These are phyloP conservation scores for Eremothecium gossypii DNA, from an alignment of 1,139 yeast genomes.

Conservation along the genomic window DNA sequence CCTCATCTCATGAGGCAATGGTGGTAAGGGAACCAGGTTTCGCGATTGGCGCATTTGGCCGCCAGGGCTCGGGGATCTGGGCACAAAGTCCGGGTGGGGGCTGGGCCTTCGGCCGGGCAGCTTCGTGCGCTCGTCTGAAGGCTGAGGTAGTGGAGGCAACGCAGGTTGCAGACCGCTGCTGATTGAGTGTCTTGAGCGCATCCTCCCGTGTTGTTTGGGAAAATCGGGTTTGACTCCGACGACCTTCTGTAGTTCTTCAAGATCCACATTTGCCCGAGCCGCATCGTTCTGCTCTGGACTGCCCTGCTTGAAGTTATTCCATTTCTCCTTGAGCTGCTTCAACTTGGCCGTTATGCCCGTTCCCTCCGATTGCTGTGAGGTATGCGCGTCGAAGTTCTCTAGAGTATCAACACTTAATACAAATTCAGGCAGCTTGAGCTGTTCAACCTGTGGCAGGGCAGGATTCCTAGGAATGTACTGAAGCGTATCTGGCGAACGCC, in stretches of 20 bases:
- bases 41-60: background rate
- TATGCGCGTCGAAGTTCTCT: conserved; percentile 16
- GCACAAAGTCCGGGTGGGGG: no score
- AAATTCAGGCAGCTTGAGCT: conserved; percentile 15
- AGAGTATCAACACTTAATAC: conserved; percentile 21
- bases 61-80: no score
- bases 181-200: conserved; percentile 3
- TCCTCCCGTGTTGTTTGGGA: conserved; percentile 2
- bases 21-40: background rate
- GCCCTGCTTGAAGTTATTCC: conserved; percentile 28
- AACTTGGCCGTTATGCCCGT: conserved; percentile 29
- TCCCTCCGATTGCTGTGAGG: conserved; percentile 9
- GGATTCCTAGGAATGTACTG: background rate
- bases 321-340: conserved; percentile 28
- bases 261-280: conserved; percentile 21
- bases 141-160: conserved; percentile 21
- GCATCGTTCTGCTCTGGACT: conserved; percentile 6
- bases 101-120: no score
- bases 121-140: no score
- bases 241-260: conserved; percentile 30
- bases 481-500: background rate
- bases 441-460: no score
- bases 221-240: conserved; percentile 24
- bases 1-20: background rate
- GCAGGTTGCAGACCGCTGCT: conserved; percentile 16